A percentile compares a stretch with the other conserved stretches of the same genome.
These are phyloP conservation scores for Syncephalastrum contaminatum DNA, from an alignment of 371 early-diverging fungal species.

Conservation along the genomic window DNA sequence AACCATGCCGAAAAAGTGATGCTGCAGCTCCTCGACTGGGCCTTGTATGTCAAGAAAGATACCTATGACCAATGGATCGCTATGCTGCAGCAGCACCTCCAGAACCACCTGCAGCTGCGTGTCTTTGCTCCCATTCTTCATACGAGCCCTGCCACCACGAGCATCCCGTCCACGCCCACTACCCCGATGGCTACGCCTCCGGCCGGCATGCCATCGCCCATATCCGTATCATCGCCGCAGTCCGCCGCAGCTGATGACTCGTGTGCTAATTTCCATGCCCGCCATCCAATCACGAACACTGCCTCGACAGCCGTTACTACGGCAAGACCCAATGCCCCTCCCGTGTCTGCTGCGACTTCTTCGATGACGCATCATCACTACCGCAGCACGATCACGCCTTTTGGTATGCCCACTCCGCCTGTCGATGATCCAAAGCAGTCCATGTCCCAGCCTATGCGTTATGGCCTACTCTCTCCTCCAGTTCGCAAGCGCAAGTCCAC, in stretches of 20 bases:
- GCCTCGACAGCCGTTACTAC: too few relatives aligned
- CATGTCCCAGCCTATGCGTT: not conserved
- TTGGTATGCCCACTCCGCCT: too few relatives aligned
- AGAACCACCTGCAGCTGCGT: constrained; percentile 9
- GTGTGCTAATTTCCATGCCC: too few relatives aligned
- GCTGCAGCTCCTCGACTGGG: constrained; percentile 71
- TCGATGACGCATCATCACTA: too few relatives aligned
- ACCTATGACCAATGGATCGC: constrained; percentile 55
- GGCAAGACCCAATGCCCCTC: too few relatives aligned
- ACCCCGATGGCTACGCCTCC: not conserved
- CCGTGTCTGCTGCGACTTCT: too few relatives aligned
- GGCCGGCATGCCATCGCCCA: too few relatives aligned
- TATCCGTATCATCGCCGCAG: too few relatives aligned
- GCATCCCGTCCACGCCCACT: not conserved
- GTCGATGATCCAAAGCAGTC: too few relatives aligned
- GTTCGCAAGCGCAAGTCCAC: constrained; percentile 7
- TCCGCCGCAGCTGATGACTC: too few relatives aligned
- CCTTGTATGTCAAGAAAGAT: constrained; percentile 62
- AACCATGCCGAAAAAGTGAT: constrained; percentile 72
- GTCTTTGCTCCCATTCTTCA: not conserved
- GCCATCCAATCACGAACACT: too few relatives aligned
- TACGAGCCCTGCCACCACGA: not conserved
- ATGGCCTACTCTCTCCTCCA: constrained; percentile 12
- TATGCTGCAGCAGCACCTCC: constrained; percentile 36
- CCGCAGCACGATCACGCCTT: too few relatives aligned